Evolutionary conservation across 352 stramenopile genomes (phyloP).

Genomic region (Pythium phragmitis): DNA sequence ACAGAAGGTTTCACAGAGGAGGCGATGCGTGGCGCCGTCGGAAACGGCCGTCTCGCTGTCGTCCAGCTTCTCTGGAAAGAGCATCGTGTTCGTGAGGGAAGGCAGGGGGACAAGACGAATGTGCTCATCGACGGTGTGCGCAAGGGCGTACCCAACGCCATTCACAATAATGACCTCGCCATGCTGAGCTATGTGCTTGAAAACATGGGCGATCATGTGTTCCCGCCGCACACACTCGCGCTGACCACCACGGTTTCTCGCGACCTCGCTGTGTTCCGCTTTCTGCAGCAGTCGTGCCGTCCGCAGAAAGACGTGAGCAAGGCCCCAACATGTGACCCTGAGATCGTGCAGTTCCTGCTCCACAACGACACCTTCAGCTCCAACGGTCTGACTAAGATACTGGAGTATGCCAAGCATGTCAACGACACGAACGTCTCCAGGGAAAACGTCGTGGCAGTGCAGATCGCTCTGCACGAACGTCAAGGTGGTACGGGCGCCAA

Average conservation of each 20-base stretch:
- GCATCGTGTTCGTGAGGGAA: neutral
- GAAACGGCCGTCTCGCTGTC: conserved; percentile 17
- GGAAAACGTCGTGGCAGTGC: neutral
- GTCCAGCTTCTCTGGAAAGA: conserved; percentile 11
- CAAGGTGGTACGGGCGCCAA: too few relatives aligned
- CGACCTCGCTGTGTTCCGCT: conserved; percentile 17
- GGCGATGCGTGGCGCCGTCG: conserved; percentile 13
- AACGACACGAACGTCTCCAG: neutral
- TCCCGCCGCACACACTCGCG: conserved; percentile 14
- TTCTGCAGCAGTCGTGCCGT: conserved; percentile 10
- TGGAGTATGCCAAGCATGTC: neutral
- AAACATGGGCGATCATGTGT: neutral
- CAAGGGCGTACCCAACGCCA: conserved; percentile 1
- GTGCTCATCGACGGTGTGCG: conserved; percentile 6
- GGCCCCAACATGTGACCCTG: neutral
- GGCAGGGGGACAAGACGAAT: neutral
- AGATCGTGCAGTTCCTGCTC: conserved; percentile 8
- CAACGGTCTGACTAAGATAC: neutral
- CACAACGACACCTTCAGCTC: neutral
- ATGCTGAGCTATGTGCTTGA: conserved; percentile 11
- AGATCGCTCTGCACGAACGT: neutral
- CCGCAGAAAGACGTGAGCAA: conserved; percentile 3
- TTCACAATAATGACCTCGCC: neutral
- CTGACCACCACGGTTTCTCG: conserved; percentile 14
- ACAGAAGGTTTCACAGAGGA: conserved; percentile 5